Percentiles rank a stretch among this genome's conserved stretches.
These are phyloP conservation scores for Diaporthe eres DNA, from an alignment of 2,329 filamentous ascomycete species.

Conservation along the genomic window DNA sequence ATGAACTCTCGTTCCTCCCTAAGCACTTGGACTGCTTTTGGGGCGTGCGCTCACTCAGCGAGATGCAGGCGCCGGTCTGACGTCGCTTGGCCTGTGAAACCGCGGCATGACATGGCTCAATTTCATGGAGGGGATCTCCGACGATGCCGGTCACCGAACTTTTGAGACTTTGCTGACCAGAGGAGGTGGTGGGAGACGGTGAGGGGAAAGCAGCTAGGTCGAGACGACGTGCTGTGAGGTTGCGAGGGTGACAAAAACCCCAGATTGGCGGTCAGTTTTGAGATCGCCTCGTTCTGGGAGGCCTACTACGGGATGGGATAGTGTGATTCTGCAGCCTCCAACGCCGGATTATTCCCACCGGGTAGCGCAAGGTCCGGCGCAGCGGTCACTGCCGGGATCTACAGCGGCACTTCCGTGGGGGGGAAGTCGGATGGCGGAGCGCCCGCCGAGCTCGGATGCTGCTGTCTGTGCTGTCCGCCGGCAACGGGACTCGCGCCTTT, in stretches of 20 bases:
- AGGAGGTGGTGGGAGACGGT: background rate
- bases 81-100: conserved; percentile 15
- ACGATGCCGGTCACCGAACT: conserved; percentile 9
- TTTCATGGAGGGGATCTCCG: background rate
- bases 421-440: conserved; percentile 2
- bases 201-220: conserved; percentile 7
- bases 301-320: background rate
- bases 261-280: conserved; percentile 29
- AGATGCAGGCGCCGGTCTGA: conserved; percentile 29
- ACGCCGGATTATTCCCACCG: conserved; percentile 24
- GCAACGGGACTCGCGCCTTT: background rate
- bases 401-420: conserved; percentile 25
- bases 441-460: conserved; percentile 21
- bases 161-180: background rate
- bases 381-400: conserved; percentile 20
- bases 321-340: conserved; percentile 1
- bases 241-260: conserved; percentile 10
- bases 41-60: conserved; percentile 18
- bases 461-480: background rate
- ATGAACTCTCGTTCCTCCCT: conserved; percentile 16
- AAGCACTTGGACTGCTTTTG: conserved; percentile 10
- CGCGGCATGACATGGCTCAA: conserved; percentile 7
- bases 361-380: conserved; percentile 22
- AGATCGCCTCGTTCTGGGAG: conserved; percentile 15
- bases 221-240: background rate